These are phyloP conservation scores for Scenedesmus sp. DNA, from an alignment of 163 green algal genomes.

Conservation along the genomic window DNA sequence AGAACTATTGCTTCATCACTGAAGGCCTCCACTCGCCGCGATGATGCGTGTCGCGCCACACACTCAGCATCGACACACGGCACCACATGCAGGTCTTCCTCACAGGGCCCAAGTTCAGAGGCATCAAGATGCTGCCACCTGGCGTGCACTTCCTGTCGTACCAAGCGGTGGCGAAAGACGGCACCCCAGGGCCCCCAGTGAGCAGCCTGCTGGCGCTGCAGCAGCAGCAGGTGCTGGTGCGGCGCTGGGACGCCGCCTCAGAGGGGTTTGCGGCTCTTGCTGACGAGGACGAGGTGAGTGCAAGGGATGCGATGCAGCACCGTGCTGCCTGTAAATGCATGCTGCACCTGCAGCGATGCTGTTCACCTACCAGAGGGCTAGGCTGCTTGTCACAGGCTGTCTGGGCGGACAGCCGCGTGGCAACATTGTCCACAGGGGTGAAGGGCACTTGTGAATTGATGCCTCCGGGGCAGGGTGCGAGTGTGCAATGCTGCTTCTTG, in stretches of 20 bases:
- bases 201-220: conserved; percentile 68
- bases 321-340: no score
- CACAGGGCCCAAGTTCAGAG: conserved; percentile 85
- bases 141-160: conserved; percentile 85
- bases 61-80: background rate
- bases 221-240: conserved; percentile 70
- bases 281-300: conserved; percentile 71
- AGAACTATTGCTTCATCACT: no score
- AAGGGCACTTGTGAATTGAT: no score
- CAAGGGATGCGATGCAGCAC: no score
- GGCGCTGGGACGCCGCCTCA: conserved; percentile 66
- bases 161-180: conserved; percentile 55
- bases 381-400: no score
- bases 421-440: no score
- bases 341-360: no score
- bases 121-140: conserved; percentile 94
- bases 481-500: background rate
- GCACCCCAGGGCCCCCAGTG: conserved; percentile 46
- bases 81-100: conserved; percentile 84
- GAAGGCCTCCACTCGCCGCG: no score
- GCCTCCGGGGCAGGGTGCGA: no score
- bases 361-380: no score
- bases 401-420: no score
- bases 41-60: background rate
- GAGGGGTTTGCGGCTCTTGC: conserved; percentile 72